Percentiles rank a stretch among this genome's conserved stretches.
Evolutionary conservation across 1,284 basidiomycete species (phyloP).

Genomic region (Irpex sp.): DNA sequence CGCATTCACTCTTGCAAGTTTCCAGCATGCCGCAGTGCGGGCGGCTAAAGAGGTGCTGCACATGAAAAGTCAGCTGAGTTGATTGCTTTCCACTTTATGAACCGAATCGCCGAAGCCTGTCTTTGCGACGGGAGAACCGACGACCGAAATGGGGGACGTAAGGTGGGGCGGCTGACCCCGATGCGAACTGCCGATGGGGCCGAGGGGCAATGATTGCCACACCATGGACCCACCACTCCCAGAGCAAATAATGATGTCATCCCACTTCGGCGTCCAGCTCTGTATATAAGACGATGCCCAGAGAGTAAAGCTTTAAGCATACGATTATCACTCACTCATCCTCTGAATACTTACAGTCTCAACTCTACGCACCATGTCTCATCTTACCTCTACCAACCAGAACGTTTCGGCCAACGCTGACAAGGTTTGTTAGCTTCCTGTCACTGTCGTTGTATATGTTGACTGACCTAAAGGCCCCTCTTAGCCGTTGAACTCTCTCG

Average conservation of each 20-base stretch:
- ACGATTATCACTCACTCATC: background rate
- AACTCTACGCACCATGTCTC: background rate
- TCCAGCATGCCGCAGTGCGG: too few relatives aligned
- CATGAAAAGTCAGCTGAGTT: too few relatives aligned
- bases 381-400: constrained; percentile 3
- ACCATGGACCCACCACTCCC: background rate
- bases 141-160: too few relatives aligned
- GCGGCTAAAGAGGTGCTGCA: too few relatives aligned
- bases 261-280: background rate
- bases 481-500: constrained; percentile 7
- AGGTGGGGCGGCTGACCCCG: too few relatives aligned
- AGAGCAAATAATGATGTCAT: background rate
- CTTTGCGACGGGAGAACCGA: too few relatives aligned
- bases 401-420: constrained; percentile 2
- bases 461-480: too few relatives aligned
- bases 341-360: background rate
- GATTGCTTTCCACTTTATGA: too few relatives aligned
- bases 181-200: too few relatives aligned
- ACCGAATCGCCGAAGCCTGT: too few relatives aligned
- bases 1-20: too few relatives aligned
- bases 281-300: background rate
- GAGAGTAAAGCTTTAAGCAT: background rate
- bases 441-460: too few relatives aligned
- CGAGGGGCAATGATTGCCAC: background rate
- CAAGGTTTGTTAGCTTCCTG: background rate